Evolutionary conservation across 257 asterid genomes (phyloP).

Genomic region (Solanum chiquidenum): DNA sequence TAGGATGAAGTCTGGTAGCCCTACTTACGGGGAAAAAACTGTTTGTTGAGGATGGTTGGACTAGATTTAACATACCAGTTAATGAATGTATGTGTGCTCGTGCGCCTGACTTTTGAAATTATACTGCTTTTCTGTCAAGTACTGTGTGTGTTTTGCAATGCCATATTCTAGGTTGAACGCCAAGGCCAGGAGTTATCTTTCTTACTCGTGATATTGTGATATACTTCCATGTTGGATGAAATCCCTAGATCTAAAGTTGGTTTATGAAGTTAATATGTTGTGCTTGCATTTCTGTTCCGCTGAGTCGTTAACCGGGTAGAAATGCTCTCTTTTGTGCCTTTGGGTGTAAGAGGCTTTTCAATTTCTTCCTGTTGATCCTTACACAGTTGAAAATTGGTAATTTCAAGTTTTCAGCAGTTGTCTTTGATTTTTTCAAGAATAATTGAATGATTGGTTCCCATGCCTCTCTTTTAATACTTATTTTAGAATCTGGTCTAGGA

Average conservation of each 20-base stretch:
- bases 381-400: neutral
- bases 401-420: no score
- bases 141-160: neutral
- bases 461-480: no score
- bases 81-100: neutral
- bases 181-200: neutral
- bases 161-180: neutral
- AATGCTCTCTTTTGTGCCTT: neutral
- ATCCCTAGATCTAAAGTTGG: neutral
- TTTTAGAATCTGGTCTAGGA: no score
- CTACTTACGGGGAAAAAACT: neutral
- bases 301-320: neutral
- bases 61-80: neutral
- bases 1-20: neutral
- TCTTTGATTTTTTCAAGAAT: no score
- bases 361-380: neutral
- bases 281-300: neutral
- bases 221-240: neutral
- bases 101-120: neutral
- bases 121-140: neutral
- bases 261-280: neutral
- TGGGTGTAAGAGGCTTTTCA: neutral
- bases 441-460: no score
- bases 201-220: neutral
- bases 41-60: neutral